Evolutionary conservation across 2,329 filamentous ascomycete genomes (phyloP).

Genomic region (Colletotrichum musicola): DNA sequence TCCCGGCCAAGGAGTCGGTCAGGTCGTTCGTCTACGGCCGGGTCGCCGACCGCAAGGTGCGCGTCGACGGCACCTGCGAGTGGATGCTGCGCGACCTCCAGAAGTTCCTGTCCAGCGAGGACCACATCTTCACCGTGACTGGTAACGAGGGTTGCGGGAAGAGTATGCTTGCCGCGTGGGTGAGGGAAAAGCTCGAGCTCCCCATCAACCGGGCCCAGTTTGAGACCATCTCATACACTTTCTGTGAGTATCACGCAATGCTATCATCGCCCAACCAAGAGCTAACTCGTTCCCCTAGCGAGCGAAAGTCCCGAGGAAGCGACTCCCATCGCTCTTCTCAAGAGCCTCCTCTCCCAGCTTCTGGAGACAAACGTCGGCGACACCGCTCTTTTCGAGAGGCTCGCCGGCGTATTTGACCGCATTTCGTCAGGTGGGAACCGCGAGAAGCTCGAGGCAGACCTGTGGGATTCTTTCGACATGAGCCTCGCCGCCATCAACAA

Average conservation of each 20-base stretch:
- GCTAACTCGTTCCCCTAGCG: constrained; percentile 9
- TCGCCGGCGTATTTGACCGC: constrained; percentile 45
- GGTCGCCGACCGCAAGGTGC: constrained; percentile 51
- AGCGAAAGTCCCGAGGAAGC: constrained; percentile 49
- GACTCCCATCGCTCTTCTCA: constrained; percentile 49
- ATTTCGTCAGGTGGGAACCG: constrained; percentile 42
- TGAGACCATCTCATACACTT: constrained; percentile 52
- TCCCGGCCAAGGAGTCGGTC: constrained; percentile 41
- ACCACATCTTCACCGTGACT: constrained; percentile 51
- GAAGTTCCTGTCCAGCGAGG: constrained; percentile 50
- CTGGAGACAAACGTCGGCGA: constrained; percentile 55
- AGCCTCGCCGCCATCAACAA: constrained; percentile 49
- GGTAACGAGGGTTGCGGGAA: constrained; percentile 52
- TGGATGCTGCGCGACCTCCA: constrained; percentile 52
- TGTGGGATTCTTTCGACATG: constrained; percentile 51
- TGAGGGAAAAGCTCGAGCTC: constrained; percentile 54
- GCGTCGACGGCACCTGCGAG: constrained; percentile 54
- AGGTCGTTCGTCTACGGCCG: constrained; percentile 51
- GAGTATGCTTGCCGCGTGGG: constrained; percentile 55
- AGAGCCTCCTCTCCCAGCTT: constrained; percentile 53
- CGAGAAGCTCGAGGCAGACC: constrained; percentile 45
- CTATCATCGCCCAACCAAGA: not conserved
- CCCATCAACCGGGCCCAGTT: constrained; percentile 52
- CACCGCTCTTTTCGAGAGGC: constrained; percentile 48
- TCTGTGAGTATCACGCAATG: constrained; percentile 46